These are phyloP conservation scores for Gossypium sturtianum DNA, from an alignment of 345 rosid species.

Conservation along the genomic window DNA sequence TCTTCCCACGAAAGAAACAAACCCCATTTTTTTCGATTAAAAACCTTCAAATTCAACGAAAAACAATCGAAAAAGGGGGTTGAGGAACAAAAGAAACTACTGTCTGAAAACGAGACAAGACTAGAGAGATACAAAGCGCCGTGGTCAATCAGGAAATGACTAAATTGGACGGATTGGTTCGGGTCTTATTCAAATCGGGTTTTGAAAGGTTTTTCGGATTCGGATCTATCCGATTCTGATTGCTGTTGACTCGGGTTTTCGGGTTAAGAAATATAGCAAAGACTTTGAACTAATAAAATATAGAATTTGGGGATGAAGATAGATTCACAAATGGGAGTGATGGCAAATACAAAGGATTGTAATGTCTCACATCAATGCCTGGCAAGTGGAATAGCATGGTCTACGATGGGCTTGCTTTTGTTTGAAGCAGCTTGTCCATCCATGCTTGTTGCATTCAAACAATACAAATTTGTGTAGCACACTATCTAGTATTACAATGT, in stretches of 20 bases:
- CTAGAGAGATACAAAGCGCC: background rate
- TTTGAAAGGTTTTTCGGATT: background rate
- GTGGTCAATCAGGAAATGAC: background rate
- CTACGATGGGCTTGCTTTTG: too few species aligned
- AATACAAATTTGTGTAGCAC: too few species aligned
- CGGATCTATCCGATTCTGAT: background rate
- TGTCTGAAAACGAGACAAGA: background rate
- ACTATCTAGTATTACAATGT: too few species aligned
- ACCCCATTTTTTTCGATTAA: conserved; percentile 22
- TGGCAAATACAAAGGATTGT: too few species aligned
- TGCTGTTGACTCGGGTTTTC: background rate
- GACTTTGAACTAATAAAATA: too few species aligned
- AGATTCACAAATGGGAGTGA: too few species aligned
- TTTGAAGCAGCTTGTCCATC: too few species aligned
- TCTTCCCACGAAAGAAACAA: conserved; percentile 52
- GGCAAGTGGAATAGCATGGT: too few species aligned
- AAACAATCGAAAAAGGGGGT: background rate
- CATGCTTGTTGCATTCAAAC: too few species aligned
- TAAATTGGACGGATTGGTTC: background rate
- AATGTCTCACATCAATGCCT: too few species aligned
- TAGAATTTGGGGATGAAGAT: too few species aligned
- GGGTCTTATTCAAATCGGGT: background rate
- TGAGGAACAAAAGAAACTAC: background rate
- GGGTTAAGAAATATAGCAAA: too few species aligned
- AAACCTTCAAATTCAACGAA: background rate